A percentile compares a stretch with the other conserved stretches of the same genome.
Evolutionary conservation across 2,329 filamentous ascomycete genomes (phyloP).

Genomic region (Ophiostoma pallidulum): DNA sequence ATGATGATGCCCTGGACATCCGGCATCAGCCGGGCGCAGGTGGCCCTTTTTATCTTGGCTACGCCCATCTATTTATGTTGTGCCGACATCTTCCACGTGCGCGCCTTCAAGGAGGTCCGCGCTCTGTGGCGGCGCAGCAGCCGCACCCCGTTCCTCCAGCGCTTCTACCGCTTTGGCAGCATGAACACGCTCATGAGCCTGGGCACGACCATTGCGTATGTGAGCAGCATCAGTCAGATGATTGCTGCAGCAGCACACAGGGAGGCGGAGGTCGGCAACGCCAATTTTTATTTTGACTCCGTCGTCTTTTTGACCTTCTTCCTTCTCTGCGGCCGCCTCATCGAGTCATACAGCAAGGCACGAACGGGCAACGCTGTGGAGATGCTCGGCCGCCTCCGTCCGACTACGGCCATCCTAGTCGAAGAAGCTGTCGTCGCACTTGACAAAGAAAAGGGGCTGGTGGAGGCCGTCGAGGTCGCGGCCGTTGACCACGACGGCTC

Average conservation of each 20-base stretch:
- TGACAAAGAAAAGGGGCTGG: constrained; percentile 24
- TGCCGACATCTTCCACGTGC: constrained; percentile 73
- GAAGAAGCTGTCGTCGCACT: constrained; percentile 25
- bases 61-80: constrained; percentile 83
- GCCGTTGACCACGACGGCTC: background rate
- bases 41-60: constrained; percentile 69
- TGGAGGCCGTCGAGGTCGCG: background rate
- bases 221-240: constrained; percentile 71
- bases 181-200: constrained; percentile 93
- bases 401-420: constrained; percentile 65
- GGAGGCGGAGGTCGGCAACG: constrained; percentile 31
- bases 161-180: constrained; percentile 89
- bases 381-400: constrained; percentile 66
- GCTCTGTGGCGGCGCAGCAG: constrained; percentile 71
- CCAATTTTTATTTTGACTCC: constrained; percentile 76
- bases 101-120: constrained; percentile 68
- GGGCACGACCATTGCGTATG: constrained; percentile 78
- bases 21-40: constrained; percentile 67
- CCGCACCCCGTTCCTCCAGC: constrained; percentile 58
- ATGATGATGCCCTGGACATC: constrained; percentile 62
- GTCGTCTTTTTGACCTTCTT: constrained; percentile 90
- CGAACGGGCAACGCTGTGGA: constrained; percentile 81
- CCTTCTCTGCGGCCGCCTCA: constrained; percentile 61
- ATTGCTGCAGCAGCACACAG: constrained; percentile 48
- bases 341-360: constrained; percentile 86